These are phyloP conservation scores for Saccharomycopsis sp. DNA, from an alignment of 805 yeast genomes.

Conservation along the genomic window DNA sequence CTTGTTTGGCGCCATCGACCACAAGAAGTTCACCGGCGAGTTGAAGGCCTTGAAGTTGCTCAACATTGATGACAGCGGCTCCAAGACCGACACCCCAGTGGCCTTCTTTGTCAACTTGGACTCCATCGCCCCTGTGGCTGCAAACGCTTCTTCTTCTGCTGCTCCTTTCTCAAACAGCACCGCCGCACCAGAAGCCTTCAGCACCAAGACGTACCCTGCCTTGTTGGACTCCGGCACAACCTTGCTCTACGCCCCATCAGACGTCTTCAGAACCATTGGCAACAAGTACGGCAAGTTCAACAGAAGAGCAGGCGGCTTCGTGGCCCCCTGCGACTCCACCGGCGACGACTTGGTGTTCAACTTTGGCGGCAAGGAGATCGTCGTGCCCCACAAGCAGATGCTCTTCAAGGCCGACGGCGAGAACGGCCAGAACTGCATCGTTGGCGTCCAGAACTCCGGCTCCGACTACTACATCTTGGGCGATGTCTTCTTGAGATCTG, in stretches of 20 bases:
- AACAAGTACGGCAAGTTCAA: constrained; percentile 28
- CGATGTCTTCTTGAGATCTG: constrained; percentile 43
- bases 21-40: constrained; percentile 32
- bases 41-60: constrained; percentile 29
- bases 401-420: constrained; percentile 22
- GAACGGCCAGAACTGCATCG: constrained; percentile 31
- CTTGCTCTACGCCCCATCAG: constrained; percentile 35
- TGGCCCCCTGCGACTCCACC: constrained; percentile 10
- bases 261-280: constrained; percentile 24
- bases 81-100: constrained; percentile 28
- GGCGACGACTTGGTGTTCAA: constrained; percentile 22
- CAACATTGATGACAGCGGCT: constrained; percentile 22
- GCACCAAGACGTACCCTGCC: constrained; percentile 30
- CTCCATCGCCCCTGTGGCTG: constrained; percentile 4
- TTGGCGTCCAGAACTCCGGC: constrained; percentile 33
- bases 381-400: constrained; percentile 37
- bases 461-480: constrained; percentile 38
- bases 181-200: constrained; percentile 16
- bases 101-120: constrained; percentile 22
- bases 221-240: constrained; percentile 38
- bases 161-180: neutral
- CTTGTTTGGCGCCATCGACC: constrained; percentile 38
- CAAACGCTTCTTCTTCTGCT: too few species aligned
- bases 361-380: constrained; percentile 34
- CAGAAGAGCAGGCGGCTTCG: constrained; percentile 14